Base-by-base conservation (phyloP, 2,329 filamentous ascomycete species). In the Aspergillus awamori region DNA sequence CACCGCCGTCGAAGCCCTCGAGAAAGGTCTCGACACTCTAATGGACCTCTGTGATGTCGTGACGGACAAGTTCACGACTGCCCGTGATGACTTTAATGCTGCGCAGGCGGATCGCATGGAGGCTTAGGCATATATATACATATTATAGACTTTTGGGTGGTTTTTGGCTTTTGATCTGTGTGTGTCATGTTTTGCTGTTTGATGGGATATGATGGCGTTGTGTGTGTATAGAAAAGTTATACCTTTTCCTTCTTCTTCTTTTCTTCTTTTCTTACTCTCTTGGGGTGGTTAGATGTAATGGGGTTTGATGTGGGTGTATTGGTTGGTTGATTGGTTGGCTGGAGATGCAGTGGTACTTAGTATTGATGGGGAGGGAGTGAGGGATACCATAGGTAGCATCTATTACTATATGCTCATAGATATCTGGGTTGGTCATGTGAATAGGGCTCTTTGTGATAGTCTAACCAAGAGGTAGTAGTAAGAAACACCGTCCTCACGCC, bases 1-100 rank as follows among this genome's bases (percentile, higher is more conserved):
- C 5, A 91, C 86, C 20, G 94, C 93, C 2, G 88, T 92, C 38
- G 89, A 94, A 67, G 95, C 93, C 1, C 81, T 99, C 38, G 89
- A 95, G 70, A 98, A 98, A 79, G 95, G 94, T 0, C 83, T 99
- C 38, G 84, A 87, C 64, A 94, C 98, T 72, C 80, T 99, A 60
- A 91, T 95, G 79, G 92, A 95, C 60, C 85, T 98, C 47, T 98
- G 94, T 75, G 94, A 98, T 77, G 90, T 96, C 3, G 91, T 99
- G 4, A 86, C 90, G n/a, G 91, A 96, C 56, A 94, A 96, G 76
- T 99, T 97, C 77, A 89, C 84, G 59, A 79, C 80, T 11, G 86
- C 91, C 63, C 82, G 88, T 62, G 84, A 91, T 65, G 81, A 84
- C 7, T 92, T 89, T 74, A 76, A 79, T 63, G 74, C 73, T 30